Evolutionary conservation across 768 basidiomycete species (phyloP), one percentile per base, ranked within the genome.

Genomic region (Trametes punicea): DNA sequence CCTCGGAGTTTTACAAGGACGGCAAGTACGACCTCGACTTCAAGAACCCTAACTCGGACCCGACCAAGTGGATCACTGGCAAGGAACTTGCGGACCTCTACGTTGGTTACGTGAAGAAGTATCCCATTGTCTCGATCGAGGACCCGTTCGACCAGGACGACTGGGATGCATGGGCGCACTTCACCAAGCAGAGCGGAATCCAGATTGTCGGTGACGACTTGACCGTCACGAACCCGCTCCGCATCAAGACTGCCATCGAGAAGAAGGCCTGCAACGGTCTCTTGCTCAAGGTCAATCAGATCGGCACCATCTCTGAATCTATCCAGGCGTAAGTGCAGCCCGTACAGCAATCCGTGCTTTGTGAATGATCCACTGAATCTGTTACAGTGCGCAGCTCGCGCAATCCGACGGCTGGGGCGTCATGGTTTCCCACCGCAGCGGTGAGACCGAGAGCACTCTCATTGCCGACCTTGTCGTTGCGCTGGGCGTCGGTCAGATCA

Each of bases 121-220:
- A 98, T 80, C 94, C 95, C 57, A 98, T 98, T 63, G 83, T 92
- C 55, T 94, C 93, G 29, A 82, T 95, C 64, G 94, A 96, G 77
- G 97, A 99, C 73, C 96, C 97, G 72, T 99, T 99, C 76, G 96
- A 98, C 75, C 95, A 99, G 79, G 97, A 99, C 71, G 97, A 99
- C 77, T 98, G 93, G 93, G 93, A 93, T 71, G 93, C 94, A 38
- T 99, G 97, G 97, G 77, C 84, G 33, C 86, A 93, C 79, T 92
- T 98, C 77, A 97, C 90, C 65, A 74, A 77, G 65, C 73, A 82
- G 60, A 81, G 85, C 67, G 80, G 81, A 21, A 88, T 95, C 71
- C 93, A 96, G 76, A 88, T 95, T 62, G 93, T 95, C 61, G 92
- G 92, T 66, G 96, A 98, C 67, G 97, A 99, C 71, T 74, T 99